A percentile compares a stretch with the other conserved stretches of the same genome.
Evolutionary conservation across 2,329 filamentous ascomycete species (phyloP).

Genomic region (Drechslera avenae): DNA sequence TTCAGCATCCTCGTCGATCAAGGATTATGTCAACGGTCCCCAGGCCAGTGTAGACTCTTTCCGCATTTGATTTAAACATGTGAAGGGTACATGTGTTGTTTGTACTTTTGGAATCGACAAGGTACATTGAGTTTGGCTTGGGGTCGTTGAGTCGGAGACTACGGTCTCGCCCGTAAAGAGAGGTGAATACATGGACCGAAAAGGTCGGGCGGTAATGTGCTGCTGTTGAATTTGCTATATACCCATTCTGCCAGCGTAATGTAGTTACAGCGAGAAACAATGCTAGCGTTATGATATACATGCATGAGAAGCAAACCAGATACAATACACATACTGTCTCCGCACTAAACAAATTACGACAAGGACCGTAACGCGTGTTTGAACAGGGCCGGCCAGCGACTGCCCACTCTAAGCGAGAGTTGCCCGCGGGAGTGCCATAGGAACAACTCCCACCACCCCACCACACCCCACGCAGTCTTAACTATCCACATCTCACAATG

Average conservation of each 20-base stretch:
- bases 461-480: neutral
- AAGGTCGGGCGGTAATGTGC: conserved; percentile 7
- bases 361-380: neutral
- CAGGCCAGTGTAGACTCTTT: conserved; percentile 23
- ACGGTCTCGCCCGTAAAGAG: neutral
- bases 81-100: too few relatives aligned
- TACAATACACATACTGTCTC: neutral
- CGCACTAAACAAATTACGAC: neutral
- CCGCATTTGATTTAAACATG: conserved; percentile 12
- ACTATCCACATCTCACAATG: conserved; percentile 57
- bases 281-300: neutral
- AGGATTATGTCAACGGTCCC: conserved; percentile 11
- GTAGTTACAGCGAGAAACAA: neutral
- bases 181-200: conserved; percentile 2
- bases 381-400: neutral
- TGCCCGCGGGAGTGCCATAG: conserved; percentile 23
- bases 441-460: conserved; percentile 3
- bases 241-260: conserved; percentile 17
- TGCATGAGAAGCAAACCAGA: neutral
- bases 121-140: too few relatives aligned
- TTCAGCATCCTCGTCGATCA: conserved; percentile 16
- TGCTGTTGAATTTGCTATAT: conserved; percentile 22
- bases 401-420: conserved; percentile 21
- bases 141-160: too few relatives aligned
- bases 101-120: neutral